Evolutionary conservation across 805 yeast species (phyloP), one percentile per base, ranked within the genome.

Genomic region (Teunomyces panamensis): DNA sequence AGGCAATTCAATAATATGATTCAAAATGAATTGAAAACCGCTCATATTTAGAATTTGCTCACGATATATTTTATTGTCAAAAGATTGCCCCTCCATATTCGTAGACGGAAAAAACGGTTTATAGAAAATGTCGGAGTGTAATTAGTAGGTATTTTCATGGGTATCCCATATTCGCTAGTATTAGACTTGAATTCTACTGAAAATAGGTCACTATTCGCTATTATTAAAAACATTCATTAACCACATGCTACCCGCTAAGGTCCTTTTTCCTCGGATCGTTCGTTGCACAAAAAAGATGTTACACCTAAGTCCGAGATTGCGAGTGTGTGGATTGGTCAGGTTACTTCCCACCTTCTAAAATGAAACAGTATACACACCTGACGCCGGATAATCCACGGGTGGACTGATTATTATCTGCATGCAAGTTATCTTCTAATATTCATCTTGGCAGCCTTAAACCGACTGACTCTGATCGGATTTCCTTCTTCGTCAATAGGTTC

Each of bases 401-500:
- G 20, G 5, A 20, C 9, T 5, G 17, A 16, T 35, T 9, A 35
- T 16, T 24, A 17, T 8, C 5, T 10, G 13, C n/a, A 5, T 11
- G 11, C 4, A 9, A 14, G 9, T 11, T 16, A 36, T 37, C 30
- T n/a, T 24, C 27, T 26, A n/a, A 43, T 29, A 11, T 32, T 34
- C 39, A 57, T 49, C 37, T 65, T 54, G 13, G 87, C 85, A 9
- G 87, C 80, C 57, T 74, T 85, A 63, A 89, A 89, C 44, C 89
- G 69, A 58, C 95, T 87, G 1, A 79, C 68, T 49, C 73, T 82
- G 6, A 78, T 60, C 0, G 83, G 82, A 46, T 80, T 76, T 0
- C 89, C 89, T 33, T 66, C 56, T 46, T 80, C 85, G 54, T 86
- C 89, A 5, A 86, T 67, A 0, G 89, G 89, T 57, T 86, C 95